phyloP scores from a whole-genome alignment of 2,329 filamentous ascomycete genomes.

The Alternaria postmessia region DNA sequence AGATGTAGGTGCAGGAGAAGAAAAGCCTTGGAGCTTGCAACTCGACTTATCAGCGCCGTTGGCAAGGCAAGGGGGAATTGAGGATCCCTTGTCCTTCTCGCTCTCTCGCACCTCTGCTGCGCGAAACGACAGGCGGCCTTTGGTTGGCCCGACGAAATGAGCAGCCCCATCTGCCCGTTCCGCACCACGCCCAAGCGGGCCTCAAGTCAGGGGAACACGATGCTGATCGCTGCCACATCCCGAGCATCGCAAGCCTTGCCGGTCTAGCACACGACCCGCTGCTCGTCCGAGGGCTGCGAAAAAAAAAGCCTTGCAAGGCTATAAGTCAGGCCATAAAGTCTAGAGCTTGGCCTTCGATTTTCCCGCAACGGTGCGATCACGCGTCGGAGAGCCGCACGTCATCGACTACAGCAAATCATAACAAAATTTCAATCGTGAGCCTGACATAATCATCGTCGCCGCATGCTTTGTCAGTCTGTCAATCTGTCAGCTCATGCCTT shows the following conservation, averaged over 20 bases:
- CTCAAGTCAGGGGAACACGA: constrained; percentile 20
- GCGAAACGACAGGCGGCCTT: constrained; percentile 10
- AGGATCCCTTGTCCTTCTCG: not conserved
- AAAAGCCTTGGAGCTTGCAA: constrained; percentile 4
- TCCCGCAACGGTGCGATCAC: constrained; percentile 11
- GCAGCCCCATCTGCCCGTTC: constrained; percentile 20
- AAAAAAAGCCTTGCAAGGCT: not conserved
- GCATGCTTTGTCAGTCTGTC: not conserved
- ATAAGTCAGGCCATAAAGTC: not conserved
- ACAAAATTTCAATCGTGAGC: not conserved
- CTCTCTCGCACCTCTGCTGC: constrained; percentile 11
- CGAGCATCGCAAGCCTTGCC: constrained; percentile 19
- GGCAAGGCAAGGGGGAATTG: constrained; percentile 13
- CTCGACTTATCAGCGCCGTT: constrained; percentile 12
- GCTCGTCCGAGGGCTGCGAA: constrained; percentile 17
- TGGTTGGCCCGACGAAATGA: constrained; percentile 39
- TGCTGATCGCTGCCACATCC: constrained; percentile 15
- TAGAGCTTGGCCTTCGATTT: constrained; percentile 7
- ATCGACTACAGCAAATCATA: constrained; percentile 3
- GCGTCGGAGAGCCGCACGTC: constrained; percentile 11
- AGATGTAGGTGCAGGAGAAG: constrained; percentile 17
- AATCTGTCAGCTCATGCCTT: not conserved
- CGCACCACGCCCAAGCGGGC: constrained; percentile 23
- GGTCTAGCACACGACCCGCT: constrained; percentile 2
- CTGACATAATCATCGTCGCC: constrained; percentile 5